Evolutionary conservation across 2,329 filamentous ascomycete species (phyloP).

Genomic region (Leptographium wingfieldii): DNA sequence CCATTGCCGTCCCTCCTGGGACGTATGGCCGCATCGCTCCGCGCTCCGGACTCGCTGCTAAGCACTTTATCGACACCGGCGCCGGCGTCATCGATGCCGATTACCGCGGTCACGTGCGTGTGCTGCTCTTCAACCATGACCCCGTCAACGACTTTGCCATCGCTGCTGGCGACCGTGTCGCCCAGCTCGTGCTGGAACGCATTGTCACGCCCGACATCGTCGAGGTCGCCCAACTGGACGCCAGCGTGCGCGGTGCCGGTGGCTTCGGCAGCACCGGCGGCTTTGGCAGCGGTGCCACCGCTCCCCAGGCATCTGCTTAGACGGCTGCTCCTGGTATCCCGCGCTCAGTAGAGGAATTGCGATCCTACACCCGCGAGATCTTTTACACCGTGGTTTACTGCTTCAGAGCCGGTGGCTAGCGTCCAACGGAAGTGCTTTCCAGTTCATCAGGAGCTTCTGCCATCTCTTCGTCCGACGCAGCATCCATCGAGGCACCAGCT

Average conservation of each 20-base stretch:
- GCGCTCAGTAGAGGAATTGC: too few relatives aligned
- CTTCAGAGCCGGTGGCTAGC: too few relatives aligned
- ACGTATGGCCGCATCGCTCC: conserved; percentile 89
- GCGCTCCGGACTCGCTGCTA: conserved; percentile 78
- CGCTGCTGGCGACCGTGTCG: conserved; percentile 77
- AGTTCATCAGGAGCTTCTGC: too few relatives aligned
- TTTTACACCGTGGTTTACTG: too few relatives aligned
- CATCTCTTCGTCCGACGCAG: too few relatives aligned
- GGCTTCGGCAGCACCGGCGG: conserved; percentile 81
- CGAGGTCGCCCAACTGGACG: conserved; percentile 80
- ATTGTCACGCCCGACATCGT: conserved; percentile 87
- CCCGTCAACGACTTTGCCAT: conserved; percentile 65
- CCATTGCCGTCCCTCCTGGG: conserved; percentile 77
- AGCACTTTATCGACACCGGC: conserved; percentile 92
- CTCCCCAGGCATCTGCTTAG: not conserved
- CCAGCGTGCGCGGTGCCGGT: conserved; percentile 79
- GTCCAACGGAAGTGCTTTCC: too few relatives aligned
- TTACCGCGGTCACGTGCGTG: conserved; percentile 87
- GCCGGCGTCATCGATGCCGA: conserved; percentile 97
- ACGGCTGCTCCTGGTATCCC: not conserved
- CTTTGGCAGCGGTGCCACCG: conserved; percentile 2
- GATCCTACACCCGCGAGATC: too few relatives aligned
- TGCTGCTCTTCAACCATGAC: conserved; percentile 85
- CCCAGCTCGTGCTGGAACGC: conserved; percentile 86
- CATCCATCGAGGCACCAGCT: too few relatives aligned